phyloP scores from a whole-genome alignment of 345 rosid genomes.

The Eucalyptus virginea region DNA sequence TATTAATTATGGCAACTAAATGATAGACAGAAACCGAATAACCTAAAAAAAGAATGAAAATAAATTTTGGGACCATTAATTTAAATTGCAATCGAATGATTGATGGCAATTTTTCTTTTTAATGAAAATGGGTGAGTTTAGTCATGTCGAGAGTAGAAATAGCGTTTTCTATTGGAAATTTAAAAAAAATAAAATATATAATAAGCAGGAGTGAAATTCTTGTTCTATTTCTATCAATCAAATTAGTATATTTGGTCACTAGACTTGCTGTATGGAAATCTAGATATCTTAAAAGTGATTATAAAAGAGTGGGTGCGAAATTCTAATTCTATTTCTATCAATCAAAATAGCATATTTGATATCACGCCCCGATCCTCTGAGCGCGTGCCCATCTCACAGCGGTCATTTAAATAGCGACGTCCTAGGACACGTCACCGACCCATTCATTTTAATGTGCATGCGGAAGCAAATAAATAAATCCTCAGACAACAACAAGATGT shows the following conservation, averaged over 20 bases:
- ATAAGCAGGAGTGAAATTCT: too few species aligned
- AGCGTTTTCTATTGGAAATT: background rate
- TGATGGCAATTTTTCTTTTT: background rate
- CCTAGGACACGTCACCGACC: too few species aligned
- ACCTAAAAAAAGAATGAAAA: background rate
- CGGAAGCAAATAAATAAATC: too few species aligned
- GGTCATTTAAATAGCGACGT: too few species aligned
- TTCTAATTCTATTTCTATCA: background rate
- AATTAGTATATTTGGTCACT: background rate
- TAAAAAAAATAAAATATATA: too few species aligned
- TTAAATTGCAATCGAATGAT: too few species aligned
- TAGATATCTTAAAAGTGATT: background rate
- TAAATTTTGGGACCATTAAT: background rate
- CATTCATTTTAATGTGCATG: too few species aligned
- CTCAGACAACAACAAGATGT: too few species aligned
- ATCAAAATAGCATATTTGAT: background rate
- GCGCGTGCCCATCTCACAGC: too few species aligned
- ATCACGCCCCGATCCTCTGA: fast-evolving
- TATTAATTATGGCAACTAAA: background rate
- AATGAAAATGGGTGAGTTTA: background rate
- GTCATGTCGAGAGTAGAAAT: background rate
- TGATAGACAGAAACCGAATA: background rate
- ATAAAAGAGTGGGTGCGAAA: background rate
- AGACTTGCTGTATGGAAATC: background rate
- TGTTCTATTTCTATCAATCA: too few species aligned